Evolutionary conservation across 2,329 filamentous ascomycete species (phyloP).

Genomic region (Lachnellula arida): DNA sequence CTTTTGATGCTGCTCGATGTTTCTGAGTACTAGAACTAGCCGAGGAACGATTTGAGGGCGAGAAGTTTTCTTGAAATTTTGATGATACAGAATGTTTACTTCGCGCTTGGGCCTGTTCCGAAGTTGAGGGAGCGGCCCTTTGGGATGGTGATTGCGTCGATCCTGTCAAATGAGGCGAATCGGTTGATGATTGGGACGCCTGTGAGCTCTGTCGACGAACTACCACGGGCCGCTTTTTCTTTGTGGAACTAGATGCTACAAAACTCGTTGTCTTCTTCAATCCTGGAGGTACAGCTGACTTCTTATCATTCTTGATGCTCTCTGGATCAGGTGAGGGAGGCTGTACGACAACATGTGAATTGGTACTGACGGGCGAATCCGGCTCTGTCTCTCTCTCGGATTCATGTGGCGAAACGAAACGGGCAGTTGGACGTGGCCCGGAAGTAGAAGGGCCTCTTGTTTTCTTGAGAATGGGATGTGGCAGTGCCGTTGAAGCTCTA

Average conservation of each 20-base stretch:
- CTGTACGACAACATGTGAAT: constrained; percentile 26
- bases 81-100: background rate
- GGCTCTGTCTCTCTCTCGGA: constrained; percentile 40
- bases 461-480: constrained; percentile 58
- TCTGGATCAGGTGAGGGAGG: constrained; percentile 20
- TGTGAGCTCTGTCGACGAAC: constrained; percentile 45
- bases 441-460: constrained; percentile 48
- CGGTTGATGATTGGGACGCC: constrained; percentile 25
- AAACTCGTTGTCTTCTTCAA: constrained; percentile 36
- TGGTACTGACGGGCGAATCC: constrained; percentile 41
- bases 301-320: constrained; percentile 20
- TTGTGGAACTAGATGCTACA: constrained; percentile 38
- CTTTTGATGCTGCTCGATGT: no score
- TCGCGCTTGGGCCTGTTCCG: constrained; percentile 6
- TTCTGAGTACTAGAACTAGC: background rate
- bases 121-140: constrained; percentile 3
- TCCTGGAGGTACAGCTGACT: constrained; percentile 4
- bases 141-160: constrained; percentile 11
- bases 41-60: constrained; percentile 2
- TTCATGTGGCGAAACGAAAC: constrained; percentile 52
- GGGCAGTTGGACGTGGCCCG: constrained; percentile 53
- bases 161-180: constrained; percentile 2
- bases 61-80: constrained; percentile 22
- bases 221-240: constrained; percentile 44
- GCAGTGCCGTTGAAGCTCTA: constrained; percentile 36